Base-by-base conservation (phyloP, 2,329 filamentous ascomycete genomes). In the Aspergillus felis region DNA sequence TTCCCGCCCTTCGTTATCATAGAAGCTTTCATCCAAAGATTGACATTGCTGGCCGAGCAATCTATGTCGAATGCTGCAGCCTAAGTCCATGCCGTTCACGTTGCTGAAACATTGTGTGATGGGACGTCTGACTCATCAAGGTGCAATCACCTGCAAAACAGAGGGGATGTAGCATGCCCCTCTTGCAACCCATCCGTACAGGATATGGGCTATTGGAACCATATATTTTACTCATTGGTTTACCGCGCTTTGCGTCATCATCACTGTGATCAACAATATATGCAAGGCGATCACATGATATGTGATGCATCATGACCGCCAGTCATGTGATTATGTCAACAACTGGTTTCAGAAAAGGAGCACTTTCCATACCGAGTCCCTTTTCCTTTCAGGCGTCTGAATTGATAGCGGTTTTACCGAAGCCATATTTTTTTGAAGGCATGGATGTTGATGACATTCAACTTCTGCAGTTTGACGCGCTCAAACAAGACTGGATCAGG, bases 1-100 rank as follows among this genome's bases (percentile, higher is more conserved):
- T 63, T 62, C 50, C 60, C 64, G 7, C 63, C 63, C 3, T 62
- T 66, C 29, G 61, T 61, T 25, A 12, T 65, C 2, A 58, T 59
- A 0, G 50, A 61, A 20, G 54, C 53, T 22, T 65, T 66, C 25
- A 50, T 55, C 10, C 27, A 29, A 17, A 38, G 14, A 38, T 38
- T 38, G 32, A 38, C 32, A 17, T 17, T 17, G 2, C 32, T 38
- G 2, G 32, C 32, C 32, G 14, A 38, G 32, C 32, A 38, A 3
- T 38, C 14, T 38, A 0, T 38, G 14, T 38, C 14, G 14, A 3
- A 38, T 7, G 14, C 6, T n/a, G 32, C 32, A 14, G 14, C 17
- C 14, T 38, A 7, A 38, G 5, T 17, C 5, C 14, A 29, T 12
- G 28, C 7, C 32, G 1, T 38, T 1, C 14, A 1, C 3, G 14